Conservation (phyloP, 2,329 filamentous ascomycete species). For the Clonostachys rhizophaga region DNA sequence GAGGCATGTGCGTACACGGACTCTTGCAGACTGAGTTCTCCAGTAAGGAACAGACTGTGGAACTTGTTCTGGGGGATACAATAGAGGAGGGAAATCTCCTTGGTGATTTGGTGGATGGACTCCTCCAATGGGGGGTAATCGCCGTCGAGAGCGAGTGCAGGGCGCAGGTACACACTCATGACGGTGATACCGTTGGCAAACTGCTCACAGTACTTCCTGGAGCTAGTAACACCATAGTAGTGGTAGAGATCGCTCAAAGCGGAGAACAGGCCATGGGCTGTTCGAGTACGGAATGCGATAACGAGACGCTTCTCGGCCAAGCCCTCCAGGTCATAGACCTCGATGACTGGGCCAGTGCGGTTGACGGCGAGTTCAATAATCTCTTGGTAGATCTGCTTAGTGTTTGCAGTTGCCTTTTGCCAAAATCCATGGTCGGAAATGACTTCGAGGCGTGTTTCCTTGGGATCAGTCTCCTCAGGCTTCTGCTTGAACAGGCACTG, state of each 20-base stretch:
- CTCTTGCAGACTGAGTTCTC: constrained; percentile 87
- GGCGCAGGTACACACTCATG: constrained; percentile 91
- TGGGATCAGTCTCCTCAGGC: constrained; percentile 63
- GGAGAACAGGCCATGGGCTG: constrained; percentile 90
- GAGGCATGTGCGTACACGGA: constrained; percentile 96
- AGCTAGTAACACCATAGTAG: constrained; percentile 95
- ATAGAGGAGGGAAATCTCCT: constrained; percentile 95
- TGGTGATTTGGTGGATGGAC: constrained; percentile 97
- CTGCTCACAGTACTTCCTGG: constrained; percentile 96
- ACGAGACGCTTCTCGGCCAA: constrained; percentile 91
- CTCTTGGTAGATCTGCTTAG: constrained; percentile 91
- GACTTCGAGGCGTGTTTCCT: constrained; percentile 84
- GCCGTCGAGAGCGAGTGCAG: constrained; percentile 53
- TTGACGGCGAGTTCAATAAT: constrained; percentile 82
- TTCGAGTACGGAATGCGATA: constrained; percentile 89
- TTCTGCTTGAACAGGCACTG: constrained; percentile 83
- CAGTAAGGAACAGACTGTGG: constrained; percentile 80
- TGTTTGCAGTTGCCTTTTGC: constrained; percentile 93
- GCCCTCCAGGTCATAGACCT: constrained; percentile 93
- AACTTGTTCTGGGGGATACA: constrained; percentile 98
- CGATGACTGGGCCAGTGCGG: constrained; percentile 90
- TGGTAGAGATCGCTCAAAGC: constrained; percentile 95
- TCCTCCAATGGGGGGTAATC: constrained; percentile 78
- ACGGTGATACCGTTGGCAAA: constrained; percentile 98
- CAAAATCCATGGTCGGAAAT: constrained; percentile 93